These are phyloP conservation scores for Suillus discolor DNA, from an alignment of 768 basidiomycete genomes.

Conservation along the genomic window DNA sequence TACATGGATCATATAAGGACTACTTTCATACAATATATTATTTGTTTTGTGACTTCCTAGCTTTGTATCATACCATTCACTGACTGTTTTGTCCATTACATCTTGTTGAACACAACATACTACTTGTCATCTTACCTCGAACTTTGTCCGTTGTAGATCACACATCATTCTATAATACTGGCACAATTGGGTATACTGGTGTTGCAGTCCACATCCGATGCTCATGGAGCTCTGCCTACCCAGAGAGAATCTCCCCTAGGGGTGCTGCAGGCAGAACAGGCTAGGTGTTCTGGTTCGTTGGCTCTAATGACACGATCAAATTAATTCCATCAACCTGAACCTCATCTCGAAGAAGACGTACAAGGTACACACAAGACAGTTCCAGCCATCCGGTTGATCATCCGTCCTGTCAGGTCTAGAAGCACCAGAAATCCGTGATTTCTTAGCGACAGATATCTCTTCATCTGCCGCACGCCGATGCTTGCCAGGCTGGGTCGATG, in stretches of 20 bases:
- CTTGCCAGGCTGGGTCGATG: constrained; percentile 17
- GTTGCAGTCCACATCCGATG: neutral
- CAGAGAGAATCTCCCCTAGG: constrained; percentile 44
- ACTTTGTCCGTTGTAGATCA: constrained; percentile 1
- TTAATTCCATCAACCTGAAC: constrained; percentile 1
- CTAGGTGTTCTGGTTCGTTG: constrained; percentile 55
- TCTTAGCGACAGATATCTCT: constrained; percentile 21
- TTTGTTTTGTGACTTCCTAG: neutral
- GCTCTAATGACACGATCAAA: constrained; percentile 35
- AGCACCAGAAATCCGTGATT: constrained; percentile 18
- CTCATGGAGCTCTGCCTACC: constrained; percentile 8
- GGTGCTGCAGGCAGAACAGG: constrained; percentile 64
- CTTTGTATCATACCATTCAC: neutral
- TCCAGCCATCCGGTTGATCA: constrained; percentile 41
- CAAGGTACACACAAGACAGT: constrained; percentile 66
- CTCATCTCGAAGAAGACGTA: constrained; percentile 35
- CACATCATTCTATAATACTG: neutral
- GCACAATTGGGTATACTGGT: neutral
- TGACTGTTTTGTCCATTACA: constrained; percentile 2
- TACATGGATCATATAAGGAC: constrained; percentile 20
- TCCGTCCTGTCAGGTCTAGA: constrained; percentile 38
- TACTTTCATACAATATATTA: neutral
- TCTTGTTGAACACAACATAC: constrained; percentile 2
- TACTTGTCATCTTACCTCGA: constrained; percentile 3
- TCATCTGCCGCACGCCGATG: constrained; percentile 22